These are phyloP conservation scores for Verbena officinalis DNA, from an alignment of 257 asterid species.

Conservation along the genomic window DNA sequence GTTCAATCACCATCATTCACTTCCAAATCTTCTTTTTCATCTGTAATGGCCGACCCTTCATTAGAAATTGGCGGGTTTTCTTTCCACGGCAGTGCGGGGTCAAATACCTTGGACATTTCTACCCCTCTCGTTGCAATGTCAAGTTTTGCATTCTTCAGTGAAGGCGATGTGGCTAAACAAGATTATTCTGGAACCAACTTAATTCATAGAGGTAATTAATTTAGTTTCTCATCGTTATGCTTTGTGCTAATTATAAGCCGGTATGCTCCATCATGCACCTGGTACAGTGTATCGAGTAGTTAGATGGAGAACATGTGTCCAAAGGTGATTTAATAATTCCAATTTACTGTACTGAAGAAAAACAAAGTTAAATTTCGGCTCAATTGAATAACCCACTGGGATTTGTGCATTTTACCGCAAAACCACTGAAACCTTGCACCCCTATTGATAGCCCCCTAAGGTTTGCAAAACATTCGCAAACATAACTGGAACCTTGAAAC, in stretches of 20 bases:
- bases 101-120: conserved; percentile 43
- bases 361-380: too few relatives aligned
- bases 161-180: conserved; percentile 37
- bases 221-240: neutral
- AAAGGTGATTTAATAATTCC: too few relatives aligned
- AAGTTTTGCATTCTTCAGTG: conserved; percentile 68
- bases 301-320: too few relatives aligned
- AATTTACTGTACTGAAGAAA: too few relatives aligned
- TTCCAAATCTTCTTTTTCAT: conserved; percentile 60
- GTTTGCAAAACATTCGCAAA: too few relatives aligned
- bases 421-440: too few relatives aligned
- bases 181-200: conserved; percentile 38
- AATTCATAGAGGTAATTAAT: conserved; percentile 51
- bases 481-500: too few relatives aligned
- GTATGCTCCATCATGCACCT: too few relatives aligned
- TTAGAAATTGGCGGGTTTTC: conserved; percentile 55
- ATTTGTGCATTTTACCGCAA: too few relatives aligned
- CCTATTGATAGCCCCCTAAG: too few relatives aligned
- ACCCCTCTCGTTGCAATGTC: conserved; percentile 52
- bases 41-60: conserved; percentile 39
- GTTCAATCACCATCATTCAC: conserved; percentile 40
- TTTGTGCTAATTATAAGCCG: neutral
- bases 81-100: conserved; percentile 46
- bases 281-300: too few relatives aligned
- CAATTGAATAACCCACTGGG: too few relatives aligned